Conservation (phyloP, 331 rosid genomes). For the Malus hybrid region DNA sequence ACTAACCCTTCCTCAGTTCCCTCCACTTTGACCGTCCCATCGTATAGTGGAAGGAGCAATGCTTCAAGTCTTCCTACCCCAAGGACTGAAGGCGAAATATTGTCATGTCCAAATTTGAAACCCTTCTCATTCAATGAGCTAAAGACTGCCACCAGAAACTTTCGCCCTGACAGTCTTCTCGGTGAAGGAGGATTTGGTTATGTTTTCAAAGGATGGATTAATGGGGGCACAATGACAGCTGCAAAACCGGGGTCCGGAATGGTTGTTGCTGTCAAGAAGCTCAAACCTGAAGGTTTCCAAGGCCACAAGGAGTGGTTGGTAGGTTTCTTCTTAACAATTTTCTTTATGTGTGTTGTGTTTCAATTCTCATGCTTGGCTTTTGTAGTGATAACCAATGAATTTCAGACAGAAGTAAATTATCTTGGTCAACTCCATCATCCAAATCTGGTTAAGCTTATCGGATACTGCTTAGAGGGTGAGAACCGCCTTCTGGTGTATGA, state of each 20-base stretch:
- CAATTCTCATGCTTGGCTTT: slow-evolving; percentile 1
- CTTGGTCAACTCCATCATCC: slow-evolving; percentile 59
- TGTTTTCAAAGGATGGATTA: slow-evolving; percentile 67
- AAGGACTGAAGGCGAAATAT: slow-evolving; percentile 83
- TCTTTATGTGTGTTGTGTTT: neutral
- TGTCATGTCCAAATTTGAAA: slow-evolving; percentile 50
- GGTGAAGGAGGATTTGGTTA: slow-evolving; percentile 69
- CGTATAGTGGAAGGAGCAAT: slow-evolving; percentile 46
- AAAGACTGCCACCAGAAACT: slow-evolving; percentile 52
- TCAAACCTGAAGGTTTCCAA: slow-evolving; percentile 55
- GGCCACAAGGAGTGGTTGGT: slow-evolving; percentile 76
- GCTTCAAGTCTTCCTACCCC: slow-evolving; percentile 64
- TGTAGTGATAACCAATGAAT: slow-evolving; percentile 9
- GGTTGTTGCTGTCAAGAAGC: slow-evolving; percentile 61
- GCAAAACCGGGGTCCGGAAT: slow-evolving; percentile 52
- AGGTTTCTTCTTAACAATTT: slow-evolving; percentile 5
- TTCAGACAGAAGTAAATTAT: slow-evolving; percentile 61
- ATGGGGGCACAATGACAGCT: slow-evolving; percentile 33
- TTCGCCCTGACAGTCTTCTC: slow-evolving; percentile 52
- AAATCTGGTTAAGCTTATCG: slow-evolving; percentile 55
- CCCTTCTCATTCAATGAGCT: slow-evolving; percentile 49
- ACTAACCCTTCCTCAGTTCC: slow-evolving; percentile 33
- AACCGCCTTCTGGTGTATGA: slow-evolving; percentile 89
- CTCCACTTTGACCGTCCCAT: slow-evolving; percentile 39
- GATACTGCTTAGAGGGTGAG: slow-evolving; percentile 90